phyloP scores from a whole-genome alignment of 208 protist genomes.

The Trypanosoma theileri region DNA sequence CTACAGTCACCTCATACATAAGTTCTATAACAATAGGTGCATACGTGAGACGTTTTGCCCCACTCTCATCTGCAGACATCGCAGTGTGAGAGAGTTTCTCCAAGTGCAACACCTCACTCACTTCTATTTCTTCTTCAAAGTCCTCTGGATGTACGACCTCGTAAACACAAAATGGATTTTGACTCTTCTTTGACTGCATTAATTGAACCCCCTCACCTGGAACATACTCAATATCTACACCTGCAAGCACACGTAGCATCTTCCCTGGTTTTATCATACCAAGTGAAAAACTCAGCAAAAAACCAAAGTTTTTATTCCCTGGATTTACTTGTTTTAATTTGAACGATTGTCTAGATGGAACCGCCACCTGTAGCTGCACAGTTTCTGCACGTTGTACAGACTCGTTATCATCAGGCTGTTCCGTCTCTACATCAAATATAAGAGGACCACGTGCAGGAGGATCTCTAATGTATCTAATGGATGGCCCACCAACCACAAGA shows the following conservation, averaged over 20 bases:
- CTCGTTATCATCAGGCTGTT: constrained; percentile 44
- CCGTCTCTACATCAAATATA: constrained; percentile 56
- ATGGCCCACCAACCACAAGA: constrained; percentile 58
- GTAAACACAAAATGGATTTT: constrained; percentile 33
- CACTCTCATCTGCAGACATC: not conserved
- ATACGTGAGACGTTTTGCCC: constrained; percentile 17
- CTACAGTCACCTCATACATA: constrained; percentile 11
- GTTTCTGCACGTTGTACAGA: constrained; percentile 48
- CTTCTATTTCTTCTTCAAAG: constrained; percentile 10
- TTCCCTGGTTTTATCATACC: constrained; percentile 10
- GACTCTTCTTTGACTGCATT: constrained; percentile 23
- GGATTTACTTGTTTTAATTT: constrained; percentile 18
- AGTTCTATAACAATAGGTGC: constrained; percentile 37
- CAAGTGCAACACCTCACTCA: constrained; percentile 9
- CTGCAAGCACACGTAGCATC: constrained; percentile 34
- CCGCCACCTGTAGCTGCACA: constrained; percentile 37
- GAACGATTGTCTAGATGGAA: constrained; percentile 37
- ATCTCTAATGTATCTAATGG: constrained; percentile 47
- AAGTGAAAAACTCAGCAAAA: constrained; percentile 18
- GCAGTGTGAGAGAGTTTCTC: constrained; percentile 8
- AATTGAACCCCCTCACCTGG: constrained; percentile 35
- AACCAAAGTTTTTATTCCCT: constrained; percentile 4
- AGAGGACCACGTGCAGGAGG: constrained; percentile 40
- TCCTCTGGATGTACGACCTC: constrained; percentile 16
- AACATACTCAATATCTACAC: constrained; percentile 36